Percentiles rank a stretch among this genome's conserved stretches.
These are phyloP conservation scores for Amylostereum areolatum DNA, from an alignment of 1,284 basidiomycete species.

Conservation along the genomic window DNA sequence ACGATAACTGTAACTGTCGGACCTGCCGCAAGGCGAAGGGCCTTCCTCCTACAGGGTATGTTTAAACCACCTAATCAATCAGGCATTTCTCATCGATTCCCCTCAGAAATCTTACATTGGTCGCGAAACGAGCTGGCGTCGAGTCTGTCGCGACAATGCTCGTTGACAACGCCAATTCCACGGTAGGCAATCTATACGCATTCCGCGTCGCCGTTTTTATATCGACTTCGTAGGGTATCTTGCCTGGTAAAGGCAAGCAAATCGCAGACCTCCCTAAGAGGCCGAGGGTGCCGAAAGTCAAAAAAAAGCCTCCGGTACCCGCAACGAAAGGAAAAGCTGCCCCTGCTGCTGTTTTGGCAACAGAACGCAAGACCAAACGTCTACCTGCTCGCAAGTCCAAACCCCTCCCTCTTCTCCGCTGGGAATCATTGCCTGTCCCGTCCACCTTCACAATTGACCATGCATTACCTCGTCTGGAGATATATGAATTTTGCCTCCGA, in stretches of 20 bases:
- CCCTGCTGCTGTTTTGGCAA: constrained; percentile 15
- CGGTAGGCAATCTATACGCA: constrained; percentile 18
- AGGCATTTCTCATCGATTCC: neutral
- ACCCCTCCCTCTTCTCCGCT: constrained; percentile 28
- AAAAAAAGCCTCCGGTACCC: constrained; percentile 8
- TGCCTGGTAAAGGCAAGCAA: constrained; percentile 21
- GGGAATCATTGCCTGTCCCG: constrained; percentile 42
- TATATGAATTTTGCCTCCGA: constrained; percentile 67
- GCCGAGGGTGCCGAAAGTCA: constrained; percentile 12
- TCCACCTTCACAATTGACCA: constrained; percentile 38
- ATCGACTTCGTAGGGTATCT: constrained; percentile 14
- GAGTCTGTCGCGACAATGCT: constrained; percentile 35
- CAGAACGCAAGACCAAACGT: constrained; percentile 17
- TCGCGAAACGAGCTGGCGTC: constrained; percentile 28
- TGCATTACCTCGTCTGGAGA: constrained; percentile 55
- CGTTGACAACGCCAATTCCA: constrained; percentile 25
- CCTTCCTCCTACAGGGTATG: constrained; percentile 52
- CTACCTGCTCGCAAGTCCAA: constrained; percentile 17
- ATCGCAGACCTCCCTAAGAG: constrained; percentile 11
- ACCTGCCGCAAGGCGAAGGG: constrained; percentile 58
- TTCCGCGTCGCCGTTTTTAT: neutral
- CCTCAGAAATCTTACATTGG: constrained; percentile 29
- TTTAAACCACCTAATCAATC: constrained; percentile 6
- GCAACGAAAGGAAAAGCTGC: constrained; percentile 10
- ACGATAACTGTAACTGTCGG: constrained; percentile 59